Percentiles rank a stretch among this genome's conserved stretches.
These are phyloP conservation scores for Juglanconis juglandina DNA, from an alignment of 2,329 filamentous ascomycete species.

Conservation along the genomic window DNA sequence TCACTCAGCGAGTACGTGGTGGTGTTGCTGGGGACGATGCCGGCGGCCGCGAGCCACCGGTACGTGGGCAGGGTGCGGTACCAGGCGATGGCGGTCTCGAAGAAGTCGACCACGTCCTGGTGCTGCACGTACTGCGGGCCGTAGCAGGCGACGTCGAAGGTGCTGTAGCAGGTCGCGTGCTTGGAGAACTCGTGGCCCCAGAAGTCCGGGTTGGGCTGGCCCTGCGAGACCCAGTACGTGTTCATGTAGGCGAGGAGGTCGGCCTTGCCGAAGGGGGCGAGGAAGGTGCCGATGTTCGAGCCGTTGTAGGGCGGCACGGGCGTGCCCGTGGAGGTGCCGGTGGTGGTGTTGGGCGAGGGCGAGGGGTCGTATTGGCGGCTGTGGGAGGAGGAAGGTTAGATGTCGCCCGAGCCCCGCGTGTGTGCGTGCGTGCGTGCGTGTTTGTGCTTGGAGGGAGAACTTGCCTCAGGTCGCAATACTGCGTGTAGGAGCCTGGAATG, in stretches of 20 bases:
- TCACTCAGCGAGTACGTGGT: conserved; percentile 53
- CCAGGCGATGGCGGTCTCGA: conserved; percentile 56
- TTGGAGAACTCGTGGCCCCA: conserved; percentile 68
- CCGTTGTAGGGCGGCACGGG: conserved; percentile 58
- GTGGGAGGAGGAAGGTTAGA: not conserved
- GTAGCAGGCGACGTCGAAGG: conserved; percentile 64
- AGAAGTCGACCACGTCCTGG: conserved; percentile 61
- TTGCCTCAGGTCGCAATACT: conserved; percentile 60
- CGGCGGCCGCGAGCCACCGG: conserved; percentile 52
- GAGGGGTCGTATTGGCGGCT: conserved; percentile 61
- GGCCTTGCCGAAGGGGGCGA: conserved; percentile 53
- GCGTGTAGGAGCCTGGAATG: conserved; percentile 55
- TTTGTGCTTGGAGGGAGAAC: not conserved
- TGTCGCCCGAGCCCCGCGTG: not conserved
- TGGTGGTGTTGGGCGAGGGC: conserved; percentile 62
- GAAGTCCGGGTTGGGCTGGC: conserved; percentile 54
- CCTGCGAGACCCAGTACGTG: conserved; percentile 60
- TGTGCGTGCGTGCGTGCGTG: too few species aligned
- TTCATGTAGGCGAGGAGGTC: conserved; percentile 65
- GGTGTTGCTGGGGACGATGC: conserved; percentile 56
- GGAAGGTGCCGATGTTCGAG: conserved; percentile 54
- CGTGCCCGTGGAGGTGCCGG: conserved; percentile 47
- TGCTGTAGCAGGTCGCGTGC: conserved; percentile 65
- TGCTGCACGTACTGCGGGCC: conserved; percentile 54
- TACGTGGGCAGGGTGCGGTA: conserved; percentile 58